phyloP scores from a whole-genome alignment of 305 asterid genomes.

The Striga hermonthica region DNA sequence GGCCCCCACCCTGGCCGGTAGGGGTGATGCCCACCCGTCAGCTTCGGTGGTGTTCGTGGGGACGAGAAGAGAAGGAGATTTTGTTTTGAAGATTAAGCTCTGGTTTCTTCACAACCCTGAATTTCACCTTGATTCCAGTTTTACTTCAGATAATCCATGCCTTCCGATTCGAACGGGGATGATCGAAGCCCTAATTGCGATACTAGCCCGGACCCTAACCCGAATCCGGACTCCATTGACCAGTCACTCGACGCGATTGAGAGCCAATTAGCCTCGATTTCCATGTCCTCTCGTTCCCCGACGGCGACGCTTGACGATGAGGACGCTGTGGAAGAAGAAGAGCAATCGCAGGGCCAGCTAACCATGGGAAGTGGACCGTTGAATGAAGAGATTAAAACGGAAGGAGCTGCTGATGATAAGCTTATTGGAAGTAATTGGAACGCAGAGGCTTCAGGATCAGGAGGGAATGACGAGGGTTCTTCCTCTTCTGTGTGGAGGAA shows the following conservation, averaged over 20 bases:
- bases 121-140: too few species aligned
- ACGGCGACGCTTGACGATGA: slow-evolving; percentile 40
- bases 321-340: slow-evolving; percentile 33
- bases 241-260: slow-evolving; percentile 91
- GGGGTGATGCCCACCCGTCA: too few species aligned
- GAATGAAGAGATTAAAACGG: slow-evolving; percentile 37
- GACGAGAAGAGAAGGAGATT: too few species aligned
- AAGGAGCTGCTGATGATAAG: slow-evolving; percentile 32
- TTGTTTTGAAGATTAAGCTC: too few species aligned
- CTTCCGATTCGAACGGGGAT: slow-evolving; percentile 40
- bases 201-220: slow-evolving; percentile 23
- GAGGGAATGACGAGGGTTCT: slow-evolving; percentile 38
- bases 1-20: too few species aligned
- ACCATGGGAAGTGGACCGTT: slow-evolving; percentile 41
- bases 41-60: too few species aligned
- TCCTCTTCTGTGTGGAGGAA: slow-evolving; percentile 48
- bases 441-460: slow-evolving; percentile 40
- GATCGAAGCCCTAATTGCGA: slow-evolving; percentile 45
- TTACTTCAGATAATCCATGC: slow-evolving; percentile 22
- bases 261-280: slow-evolving; percentile 81
- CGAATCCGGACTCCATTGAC: slow-evolving; percentile 55
- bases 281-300: slow-evolving; percentile 53
- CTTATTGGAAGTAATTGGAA: slow-evolving; percentile 20
- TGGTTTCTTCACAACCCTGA: too few species aligned
- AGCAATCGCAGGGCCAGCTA: slow-evolving; percentile 32